Percentiles rank a stretch among this genome's conserved stretches.
Conservation (phyloP, 176 grass and related monocot genomes). For the Carex scoparia region DNA sequence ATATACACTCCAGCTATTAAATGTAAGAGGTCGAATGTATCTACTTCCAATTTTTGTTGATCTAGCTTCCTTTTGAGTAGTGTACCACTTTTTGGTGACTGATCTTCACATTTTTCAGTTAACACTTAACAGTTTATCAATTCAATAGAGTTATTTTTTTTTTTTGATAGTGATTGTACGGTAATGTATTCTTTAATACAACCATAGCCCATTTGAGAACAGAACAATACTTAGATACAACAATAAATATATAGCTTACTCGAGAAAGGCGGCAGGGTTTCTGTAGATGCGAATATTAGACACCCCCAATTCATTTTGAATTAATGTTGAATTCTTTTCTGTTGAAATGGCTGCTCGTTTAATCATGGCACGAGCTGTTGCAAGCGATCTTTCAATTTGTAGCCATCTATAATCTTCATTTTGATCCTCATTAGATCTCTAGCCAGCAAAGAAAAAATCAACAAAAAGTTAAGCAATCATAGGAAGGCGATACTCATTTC, state of each 20-base stretch:
- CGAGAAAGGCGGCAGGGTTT: neutral
- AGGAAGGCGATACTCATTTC: neutral
- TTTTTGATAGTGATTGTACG: neutral
- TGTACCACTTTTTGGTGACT: too few relatives aligned
- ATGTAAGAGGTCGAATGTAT: too few relatives aligned
- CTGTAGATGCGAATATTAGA: conserved; percentile 6
- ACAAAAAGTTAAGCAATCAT: neutral
- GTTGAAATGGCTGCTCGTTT: neutral
- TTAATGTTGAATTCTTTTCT: neutral
- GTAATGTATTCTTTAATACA: too few relatives aligned
- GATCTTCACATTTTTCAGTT: neutral
- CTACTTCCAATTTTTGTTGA: too few relatives aligned
- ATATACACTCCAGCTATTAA: neutral
- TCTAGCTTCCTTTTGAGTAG: too few relatives aligned
- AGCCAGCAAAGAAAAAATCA: neutral
- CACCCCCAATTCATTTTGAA: neutral
- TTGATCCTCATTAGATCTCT: neutral
- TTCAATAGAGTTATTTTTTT: neutral
- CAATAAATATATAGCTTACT: neutral
- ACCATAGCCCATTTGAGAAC: neutral
- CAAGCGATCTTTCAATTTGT: conserved; percentile 1
- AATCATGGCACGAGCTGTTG: neutral
- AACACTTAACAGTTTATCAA: neutral
- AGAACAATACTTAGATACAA: neutral
- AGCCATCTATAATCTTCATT: neutral